Base-by-base conservation (phyloP, 2,329 filamentous ascomycete genomes). In the Aureobasidium sp. region DNA sequence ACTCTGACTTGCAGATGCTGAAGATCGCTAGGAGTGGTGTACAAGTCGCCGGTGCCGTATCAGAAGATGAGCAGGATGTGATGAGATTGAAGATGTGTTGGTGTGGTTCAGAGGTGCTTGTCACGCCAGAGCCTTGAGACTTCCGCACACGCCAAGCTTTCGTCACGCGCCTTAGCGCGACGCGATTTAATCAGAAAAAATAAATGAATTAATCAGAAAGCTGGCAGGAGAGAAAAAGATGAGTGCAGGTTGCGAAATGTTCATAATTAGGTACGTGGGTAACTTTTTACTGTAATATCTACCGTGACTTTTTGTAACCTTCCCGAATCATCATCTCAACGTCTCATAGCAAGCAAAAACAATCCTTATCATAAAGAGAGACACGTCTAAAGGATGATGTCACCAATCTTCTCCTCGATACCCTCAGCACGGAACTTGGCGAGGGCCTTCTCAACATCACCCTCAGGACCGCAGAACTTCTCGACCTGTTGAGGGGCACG, bases 401-500 rank as follows among this genome's bases (percentile, higher is more conserved):
- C 60, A 47, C 51, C 60, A 17, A 57, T 51, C 53, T 57, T 61
- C 54, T 62, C 60, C 60, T 62, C 60, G 11, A 60, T 51, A 50
- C 63, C 61, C 42, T 61, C 57, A 15, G 49, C 61, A 17, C 60
- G 61, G 51, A 74, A 75, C 60, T 66, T 69, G 63, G 67, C 64
- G 42, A 75, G 63, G 8, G 70, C 72, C 9, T 67, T 61, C 64
- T 69, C 69, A 19, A 75, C 74, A 60, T 74, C 71, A 42, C 51
- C 62, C 21, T 54, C 43, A 4, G 64, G 65, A 50, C 65, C 64
- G 49, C 73, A 65, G 60, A 75, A 72, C 64, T 70, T 70, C 53
- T 73, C 70, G 17, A 76, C 74, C 42, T 74, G 71, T 64, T 76
- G 69, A 13, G 72, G 69, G 40, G 69, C 72, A 31, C 74, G 61